Base-by-base conservation (phyloP, 768 basidiomycete genomes). In the Myochromella boudieri region DNA sequence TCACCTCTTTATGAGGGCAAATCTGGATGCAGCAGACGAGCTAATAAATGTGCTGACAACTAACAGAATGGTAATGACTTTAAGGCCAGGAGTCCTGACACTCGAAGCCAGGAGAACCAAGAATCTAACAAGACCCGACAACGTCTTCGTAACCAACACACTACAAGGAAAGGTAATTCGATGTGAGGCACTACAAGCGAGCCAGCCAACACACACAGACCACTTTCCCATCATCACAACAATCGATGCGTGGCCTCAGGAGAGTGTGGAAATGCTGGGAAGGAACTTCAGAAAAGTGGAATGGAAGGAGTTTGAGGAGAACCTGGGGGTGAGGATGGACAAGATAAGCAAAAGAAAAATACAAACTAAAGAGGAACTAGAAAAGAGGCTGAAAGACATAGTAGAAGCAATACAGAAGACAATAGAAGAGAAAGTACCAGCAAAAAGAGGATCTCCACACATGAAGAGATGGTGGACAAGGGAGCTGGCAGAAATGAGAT, bases 171-270 rank as follows among this genome's bases (percentile, higher is more conserved):
- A 3, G 2, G 6, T 20, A 10, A 38, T 36, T 6, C 15, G 17
- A 4, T 36, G 34, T 20, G 15, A 18, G 4, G 12, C 17, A 3
- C 3, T 36, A 4, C 34, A 15, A 14, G 4, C n/a, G n/a, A n/a
- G n/a, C n/a, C n/a, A n/a, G n/a, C n/a, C n/a, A n/a, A n/a, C n/a
- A n/a, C n/a, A n/a, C n/a, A n/a, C n/a, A n/a, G n/a, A n/a, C n/a
- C n/a, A n/a, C n/a, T n/a, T n/a, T n/a, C n/a, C n/a, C n/a, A 63
- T 70, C 2, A 18, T 56, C 2, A 61, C 56, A 3, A 36, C 33
- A 1, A 11, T 70, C 0, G 56, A 62, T 6, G 18, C 63, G 4
- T 18, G 28, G 5, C 14, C 48, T 1, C 22, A 37, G 4, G 7
- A 25, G 14, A 40, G 24, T 6, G 9, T 31, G 0, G 6, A 7